These are phyloP conservation scores for Haematococcus lacustris DNA, from an alignment of 139 green algal species.

Conservation along the genomic window DNA sequence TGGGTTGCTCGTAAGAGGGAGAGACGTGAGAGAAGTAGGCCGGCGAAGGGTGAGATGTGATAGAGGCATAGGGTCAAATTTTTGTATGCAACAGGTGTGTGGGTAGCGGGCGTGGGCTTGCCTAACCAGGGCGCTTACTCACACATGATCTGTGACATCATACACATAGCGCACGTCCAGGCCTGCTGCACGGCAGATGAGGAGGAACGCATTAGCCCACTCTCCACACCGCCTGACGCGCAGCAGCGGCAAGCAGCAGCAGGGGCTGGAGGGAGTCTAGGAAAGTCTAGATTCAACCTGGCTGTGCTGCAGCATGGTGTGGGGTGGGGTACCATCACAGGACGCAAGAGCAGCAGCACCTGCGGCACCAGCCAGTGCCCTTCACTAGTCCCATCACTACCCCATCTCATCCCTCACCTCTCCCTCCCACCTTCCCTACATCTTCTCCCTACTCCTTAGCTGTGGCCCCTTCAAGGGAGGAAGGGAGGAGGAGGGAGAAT, in stretches of 20 bases:
- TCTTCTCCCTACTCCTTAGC: not conserved
- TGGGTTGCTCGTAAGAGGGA: too few relatives aligned
- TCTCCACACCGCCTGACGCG: not conserved
- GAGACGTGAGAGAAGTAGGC: too few relatives aligned
- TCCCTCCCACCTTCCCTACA: not conserved
- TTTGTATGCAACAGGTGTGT: too few relatives aligned
- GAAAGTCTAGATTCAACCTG: not conserved
- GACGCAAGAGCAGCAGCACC: too few relatives aligned
- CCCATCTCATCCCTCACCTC: too few relatives aligned
- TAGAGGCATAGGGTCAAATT: too few relatives aligned
- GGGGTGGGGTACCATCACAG: not conserved
- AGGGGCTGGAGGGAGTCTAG: not conserved
- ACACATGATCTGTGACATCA: slow-evolving; percentile 76
- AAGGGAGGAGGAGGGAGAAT: not conserved
- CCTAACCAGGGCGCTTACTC: too few relatives aligned
- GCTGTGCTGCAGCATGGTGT: not conserved
- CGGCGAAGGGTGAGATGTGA: too few relatives aligned
- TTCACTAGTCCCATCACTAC: not conserved
- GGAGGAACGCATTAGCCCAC: slow-evolving; percentile 3
- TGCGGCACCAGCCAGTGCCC: too few relatives aligned
- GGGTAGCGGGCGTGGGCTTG: too few relatives aligned
- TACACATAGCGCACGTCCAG: slow-evolving; percentile 53
- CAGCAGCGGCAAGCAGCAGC: not conserved
- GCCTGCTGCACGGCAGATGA: slow-evolving; percentile 47
- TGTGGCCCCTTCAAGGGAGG: too few relatives aligned